Conservation (phyloP, 306 rosid genomes). For the Argentina anserina region DNA sequence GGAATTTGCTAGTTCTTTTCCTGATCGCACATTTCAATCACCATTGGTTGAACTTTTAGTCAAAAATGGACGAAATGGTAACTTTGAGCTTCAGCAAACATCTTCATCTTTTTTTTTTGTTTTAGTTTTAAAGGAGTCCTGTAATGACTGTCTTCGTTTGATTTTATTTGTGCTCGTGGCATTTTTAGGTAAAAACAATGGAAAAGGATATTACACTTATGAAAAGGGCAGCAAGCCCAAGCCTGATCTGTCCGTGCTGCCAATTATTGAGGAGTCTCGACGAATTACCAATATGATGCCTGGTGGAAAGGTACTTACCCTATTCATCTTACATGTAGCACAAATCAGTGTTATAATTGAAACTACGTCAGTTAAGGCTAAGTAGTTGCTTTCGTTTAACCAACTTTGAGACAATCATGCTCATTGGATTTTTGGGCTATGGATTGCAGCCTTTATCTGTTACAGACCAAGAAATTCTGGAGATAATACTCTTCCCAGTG, state of each 20-base stretch:
- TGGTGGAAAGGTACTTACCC: conserved; percentile 63
- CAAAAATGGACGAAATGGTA: conserved; percentile 87
- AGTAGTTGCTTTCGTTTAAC: conserved; percentile 10
- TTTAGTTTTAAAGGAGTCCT: background rate
- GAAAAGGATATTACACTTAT: conserved; percentile 74
- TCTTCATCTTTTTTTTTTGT: conserved; percentile 13
- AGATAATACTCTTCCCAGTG: conserved; percentile 89
- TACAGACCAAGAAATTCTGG: conserved; percentile 84
- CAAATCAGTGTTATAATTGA: background rate
- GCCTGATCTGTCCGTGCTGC: conserved; percentile 67
- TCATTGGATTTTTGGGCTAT: conserved; percentile 11
- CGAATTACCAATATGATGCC: conserved; percentile 67
- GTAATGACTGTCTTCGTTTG: conserved; percentile 17
- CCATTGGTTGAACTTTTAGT: conserved; percentile 65
- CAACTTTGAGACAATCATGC: background rate
- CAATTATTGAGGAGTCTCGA: conserved; percentile 69
- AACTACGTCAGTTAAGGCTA: conserved; percentile 7
- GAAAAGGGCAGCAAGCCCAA: conserved; percentile 86
- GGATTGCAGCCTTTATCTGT: conserved; percentile 63
- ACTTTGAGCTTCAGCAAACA: conserved; percentile 4
- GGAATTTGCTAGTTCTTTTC: conserved; percentile 55
- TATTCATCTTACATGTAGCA: conserved; percentile 14
- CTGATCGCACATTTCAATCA: conserved; percentile 56
- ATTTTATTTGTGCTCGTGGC: conserved; percentile 5
- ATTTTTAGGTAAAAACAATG: conserved; percentile 76